Evolutionary conservation across 1,284 basidiomycete genomes (phyloP).

Genomic region (Mycosarcoma maydis): DNA sequence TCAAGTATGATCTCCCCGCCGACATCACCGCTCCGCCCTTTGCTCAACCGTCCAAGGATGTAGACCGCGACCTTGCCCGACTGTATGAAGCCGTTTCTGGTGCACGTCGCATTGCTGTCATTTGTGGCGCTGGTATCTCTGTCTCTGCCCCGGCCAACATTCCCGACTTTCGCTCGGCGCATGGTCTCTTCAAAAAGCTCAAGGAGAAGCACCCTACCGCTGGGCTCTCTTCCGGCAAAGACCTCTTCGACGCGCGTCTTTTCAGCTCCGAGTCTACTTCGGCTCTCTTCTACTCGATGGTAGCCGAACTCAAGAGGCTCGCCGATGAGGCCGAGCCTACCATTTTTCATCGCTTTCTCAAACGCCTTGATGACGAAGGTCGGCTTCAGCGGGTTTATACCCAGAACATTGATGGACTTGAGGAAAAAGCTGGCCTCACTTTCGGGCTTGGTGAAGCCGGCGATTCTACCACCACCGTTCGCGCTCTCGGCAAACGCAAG

Average conservation of each 20-base stretch:
- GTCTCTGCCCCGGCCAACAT: constrained; percentile 81
- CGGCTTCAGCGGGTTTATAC: constrained; percentile 89
- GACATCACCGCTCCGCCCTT: constrained; percentile 48
- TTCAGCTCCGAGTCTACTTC: constrained; percentile 80
- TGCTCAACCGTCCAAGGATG: constrained; percentile 40
- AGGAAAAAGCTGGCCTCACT: constrained; percentile 77
- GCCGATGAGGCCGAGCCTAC: constrained; percentile 83
- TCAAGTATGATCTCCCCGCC: constrained; percentile 49
- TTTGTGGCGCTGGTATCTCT: constrained; percentile 90
- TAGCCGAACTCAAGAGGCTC: constrained; percentile 84
- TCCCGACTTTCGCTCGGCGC: constrained; percentile 87
- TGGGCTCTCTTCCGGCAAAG: constrained; percentile 78
- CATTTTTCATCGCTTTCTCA: constrained; percentile 86
- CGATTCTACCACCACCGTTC: constrained; percentile 45
- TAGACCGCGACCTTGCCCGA: constrained; percentile 58
- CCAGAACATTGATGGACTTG: constrained; percentile 93
- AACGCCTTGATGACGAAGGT: constrained; percentile 82
- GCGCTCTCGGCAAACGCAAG: constrained; percentile 55
- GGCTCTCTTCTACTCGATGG: constrained; percentile 88
- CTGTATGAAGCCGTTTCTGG: constrained; percentile 73
- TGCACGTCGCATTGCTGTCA: constrained; percentile 82
- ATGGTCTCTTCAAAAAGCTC: constrained; percentile 80
- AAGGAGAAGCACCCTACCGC: constrained; percentile 82
- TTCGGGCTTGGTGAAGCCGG: constrained; percentile 68
- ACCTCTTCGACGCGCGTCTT: constrained; percentile 89